These are phyloP conservation scores for Diaporthe batatas DNA, from an alignment of 2,329 filamentous ascomycete genomes.

Conservation along the genomic window DNA sequence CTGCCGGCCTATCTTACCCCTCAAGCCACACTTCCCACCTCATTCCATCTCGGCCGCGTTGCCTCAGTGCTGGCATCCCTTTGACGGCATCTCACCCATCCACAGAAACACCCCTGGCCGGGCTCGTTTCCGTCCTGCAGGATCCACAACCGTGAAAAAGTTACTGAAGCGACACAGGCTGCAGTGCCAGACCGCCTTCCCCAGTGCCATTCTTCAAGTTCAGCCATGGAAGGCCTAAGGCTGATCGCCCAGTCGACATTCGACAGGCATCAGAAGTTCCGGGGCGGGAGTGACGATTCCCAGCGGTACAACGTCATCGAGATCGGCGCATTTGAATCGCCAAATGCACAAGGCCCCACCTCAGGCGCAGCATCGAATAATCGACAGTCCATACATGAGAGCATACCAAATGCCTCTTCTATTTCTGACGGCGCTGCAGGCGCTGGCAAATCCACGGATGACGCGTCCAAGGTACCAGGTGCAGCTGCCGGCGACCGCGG, in stretches of 20 bases:
- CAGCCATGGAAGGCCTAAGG: slow-evolving; percentile 41
- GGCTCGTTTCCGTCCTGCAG: slow-evolving; percentile 9
- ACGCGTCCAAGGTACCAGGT: background rate
- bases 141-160: slow-evolving; percentile 13
- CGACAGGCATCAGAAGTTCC: slow-evolving; percentile 41
- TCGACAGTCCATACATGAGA: slow-evolving; percentile 29
- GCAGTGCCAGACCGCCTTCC: background rate
- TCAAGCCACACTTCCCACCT: slow-evolving; percentile 39
- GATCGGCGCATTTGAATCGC: slow-evolving; percentile 39
- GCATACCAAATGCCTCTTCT: background rate
- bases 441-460: slow-evolving; percentile 9
- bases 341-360: background rate
- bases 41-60: slow-evolving; percentile 5
- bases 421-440: background rate
- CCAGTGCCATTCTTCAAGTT: too few species aligned
- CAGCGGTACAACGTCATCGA: slow-evolving; percentile 42
- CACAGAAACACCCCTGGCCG: slow-evolving; percentile 12
- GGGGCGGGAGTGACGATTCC: slow-evolving; percentile 18
- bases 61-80: background rate
- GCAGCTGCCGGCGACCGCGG: background rate
- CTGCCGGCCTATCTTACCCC: slow-evolving; percentile 8
- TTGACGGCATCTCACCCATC: background rate
- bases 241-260: slow-evolving; percentile 42
- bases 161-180: too few species aligned
- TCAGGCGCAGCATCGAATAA: slow-evolving; percentile 26